Evolutionary conservation across 768 basidiomycete species (phyloP).

Genomic region (Collybia nuda): DNA sequence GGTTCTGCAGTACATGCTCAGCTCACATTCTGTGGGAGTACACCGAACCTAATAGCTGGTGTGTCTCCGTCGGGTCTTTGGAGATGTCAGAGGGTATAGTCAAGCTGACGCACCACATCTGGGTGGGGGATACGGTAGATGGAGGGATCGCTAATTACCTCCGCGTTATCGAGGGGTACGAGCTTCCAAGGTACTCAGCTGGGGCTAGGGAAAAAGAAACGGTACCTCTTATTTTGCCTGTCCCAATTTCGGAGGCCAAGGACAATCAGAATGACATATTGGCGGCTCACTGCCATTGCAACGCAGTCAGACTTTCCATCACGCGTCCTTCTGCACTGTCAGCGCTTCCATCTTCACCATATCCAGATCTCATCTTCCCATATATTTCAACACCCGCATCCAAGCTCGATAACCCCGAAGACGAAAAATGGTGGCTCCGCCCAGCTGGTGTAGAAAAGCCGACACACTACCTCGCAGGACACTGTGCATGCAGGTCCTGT

Average conservation of each 20-base stretch:
- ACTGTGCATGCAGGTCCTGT: conserved; percentile 27
- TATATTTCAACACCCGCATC: conserved; percentile 5
- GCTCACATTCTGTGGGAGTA: conserved; percentile 15
- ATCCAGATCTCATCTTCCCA: conserved; percentile 20
- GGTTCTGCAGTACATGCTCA: conserved; percentile 17
- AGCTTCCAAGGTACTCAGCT: conserved; percentile 11
- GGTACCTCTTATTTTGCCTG: conserved; percentile 2
- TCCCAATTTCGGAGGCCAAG: conserved; percentile 6
- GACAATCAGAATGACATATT: conserved; percentile 3
- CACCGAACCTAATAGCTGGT: conserved; percentile 7
- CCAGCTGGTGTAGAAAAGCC: conserved; percentile 13
- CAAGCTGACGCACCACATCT: conserved; percentile 9
- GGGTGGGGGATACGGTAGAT: conserved; percentile 15
- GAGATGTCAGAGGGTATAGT: conserved; percentile 13
- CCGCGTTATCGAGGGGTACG: conserved; percentile 5
- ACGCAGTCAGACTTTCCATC: conserved; percentile 10
- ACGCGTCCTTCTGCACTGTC: conserved; percentile 19
- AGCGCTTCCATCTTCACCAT: conserved; percentile 9
- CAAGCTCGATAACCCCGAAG: conserved; percentile 9
- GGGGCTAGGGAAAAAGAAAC: background rate
- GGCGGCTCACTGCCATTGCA: conserved; percentile 15
- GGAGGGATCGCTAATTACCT: conserved; percentile 17
- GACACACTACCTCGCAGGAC: conserved; percentile 21
- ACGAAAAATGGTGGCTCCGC: conserved; percentile 27
- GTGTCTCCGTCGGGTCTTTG: conserved; percentile 10